Evolutionary conservation across 495 filamentous ascomycete genomes (phyloP).

Genomic region (Letharia columbiana): DNA sequence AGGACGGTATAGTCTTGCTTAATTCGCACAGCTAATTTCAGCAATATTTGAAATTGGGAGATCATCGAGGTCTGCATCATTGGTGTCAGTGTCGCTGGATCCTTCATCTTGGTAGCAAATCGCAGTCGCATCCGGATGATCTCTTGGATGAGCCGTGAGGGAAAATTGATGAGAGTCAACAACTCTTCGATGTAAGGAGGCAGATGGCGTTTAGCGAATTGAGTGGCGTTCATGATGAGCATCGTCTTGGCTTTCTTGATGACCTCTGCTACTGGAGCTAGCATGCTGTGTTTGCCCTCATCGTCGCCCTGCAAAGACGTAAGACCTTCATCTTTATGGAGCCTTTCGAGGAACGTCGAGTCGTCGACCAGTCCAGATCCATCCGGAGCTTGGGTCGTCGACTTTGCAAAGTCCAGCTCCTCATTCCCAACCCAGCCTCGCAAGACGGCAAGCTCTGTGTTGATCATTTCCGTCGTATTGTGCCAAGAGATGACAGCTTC

Average conservation of each 20-base stretch:
- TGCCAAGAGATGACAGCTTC: slow-evolving; percentile 90
- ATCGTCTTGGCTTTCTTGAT: slow-evolving; percentile 91
- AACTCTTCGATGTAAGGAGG: slow-evolving; percentile 97
- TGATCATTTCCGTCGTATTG: slow-evolving; percentile 96
- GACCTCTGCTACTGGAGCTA: slow-evolving; percentile 70
- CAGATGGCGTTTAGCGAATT: slow-evolving; percentile 82
- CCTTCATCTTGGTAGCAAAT: slow-evolving; percentile 90
- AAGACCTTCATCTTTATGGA: slow-evolving; percentile 94
- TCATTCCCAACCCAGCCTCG: slow-evolving; percentile 96
- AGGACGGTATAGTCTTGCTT: slow-evolving; percentile 81
- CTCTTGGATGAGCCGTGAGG: slow-evolving; percentile 88
- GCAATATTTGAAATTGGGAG: slow-evolving; percentile 84
- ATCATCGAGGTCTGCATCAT: slow-evolving; percentile 98
- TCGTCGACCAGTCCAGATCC: slow-evolving; percentile 71
- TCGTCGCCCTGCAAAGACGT: slow-evolving; percentile 71
- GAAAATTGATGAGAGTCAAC: slow-evolving; percentile 92
- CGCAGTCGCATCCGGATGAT: slow-evolving; percentile 89
- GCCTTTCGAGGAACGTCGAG: slow-evolving; percentile 86
- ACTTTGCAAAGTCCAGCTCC: slow-evolving; percentile 79
- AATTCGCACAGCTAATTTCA: slow-evolving; percentile 83
- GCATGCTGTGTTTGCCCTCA: slow-evolving; percentile 62
- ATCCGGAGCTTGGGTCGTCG: slow-evolving; percentile 44
- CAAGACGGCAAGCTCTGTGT: slow-evolving; percentile 80
- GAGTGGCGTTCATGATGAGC: slow-evolving; percentile 75
- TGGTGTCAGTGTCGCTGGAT: slow-evolving; percentile 70